A percentile compares a stretch with the other conserved stretches of the same genome.
Evolutionary conservation across 108 stramenopile genomes (phyloP).

Genomic region (Fragilaria radians): DNA sequence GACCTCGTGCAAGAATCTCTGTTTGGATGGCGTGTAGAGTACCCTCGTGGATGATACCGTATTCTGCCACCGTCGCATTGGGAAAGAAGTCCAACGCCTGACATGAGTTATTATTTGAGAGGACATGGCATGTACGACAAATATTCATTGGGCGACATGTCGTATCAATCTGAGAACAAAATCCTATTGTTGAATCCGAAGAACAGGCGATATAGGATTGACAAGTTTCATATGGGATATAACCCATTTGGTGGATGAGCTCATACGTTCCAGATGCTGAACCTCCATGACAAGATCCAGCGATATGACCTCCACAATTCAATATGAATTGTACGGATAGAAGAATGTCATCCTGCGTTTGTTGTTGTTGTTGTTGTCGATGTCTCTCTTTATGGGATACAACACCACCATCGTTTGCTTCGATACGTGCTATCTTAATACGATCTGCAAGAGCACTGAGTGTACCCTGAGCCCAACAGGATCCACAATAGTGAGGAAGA

Average conservation of each 20-base stretch:
- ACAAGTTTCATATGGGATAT: constrained; percentile 66
- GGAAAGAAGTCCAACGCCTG: constrained; percentile 74
- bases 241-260: constrained; percentile 47
- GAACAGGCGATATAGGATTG: constrained; percentile 83
- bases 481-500: constrained; percentile 69
- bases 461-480: constrained; percentile 83
- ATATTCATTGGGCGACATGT: constrained; percentile 56
- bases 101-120: constrained; percentile 61
- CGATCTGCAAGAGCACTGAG: constrained; percentile 65
- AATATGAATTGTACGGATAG: constrained; percentile 33
- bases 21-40: constrained; percentile 49
- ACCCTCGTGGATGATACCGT: constrained; percentile 39
- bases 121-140: constrained; percentile 81
- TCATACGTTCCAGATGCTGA: constrained; percentile 61
- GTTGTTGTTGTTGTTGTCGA: not conserved
- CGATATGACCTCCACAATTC: constrained; percentile 33
- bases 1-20: constrained; percentile 63
- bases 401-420: too few relatives aligned
- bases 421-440: constrained; percentile 68
- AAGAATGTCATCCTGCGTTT: not conserved
- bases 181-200: constrained; percentile 28
- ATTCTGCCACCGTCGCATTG: constrained; percentile 85
- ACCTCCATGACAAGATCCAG: constrained; percentile 21
- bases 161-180: constrained; percentile 73
- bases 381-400: constrained; percentile 4